Base-by-base conservation (phyloP, 306 rosid genomes). In the Cercis canadensis region DNA sequence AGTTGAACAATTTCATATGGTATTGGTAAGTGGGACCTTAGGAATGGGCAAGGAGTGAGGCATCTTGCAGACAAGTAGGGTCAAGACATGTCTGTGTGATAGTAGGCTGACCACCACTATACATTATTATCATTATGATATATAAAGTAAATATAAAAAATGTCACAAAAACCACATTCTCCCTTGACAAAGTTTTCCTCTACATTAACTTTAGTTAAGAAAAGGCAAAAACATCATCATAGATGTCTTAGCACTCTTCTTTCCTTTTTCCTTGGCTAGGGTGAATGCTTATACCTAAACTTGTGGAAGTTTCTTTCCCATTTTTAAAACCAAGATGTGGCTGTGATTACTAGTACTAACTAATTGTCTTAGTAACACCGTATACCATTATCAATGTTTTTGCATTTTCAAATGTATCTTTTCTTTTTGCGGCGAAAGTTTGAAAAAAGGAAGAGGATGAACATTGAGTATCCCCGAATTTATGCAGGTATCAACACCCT, bases 31-130 rank as follows among this genome's bases (percentile, higher is more conserved):
- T 77, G 83, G 89, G 77, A 46, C 81, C 87, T 11, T 11, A 15
- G 75, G 59, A 45, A 79, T 80, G 84, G 88, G 78, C 63, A 61
- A 57, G 46, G 61, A 63, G 64, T 29, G 58, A 80, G 68, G 85
- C 80, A 77, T 71, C 81, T 79, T 47, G 50, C 59, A 76, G 79
- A 82, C 89, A 87, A 34, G 87, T 80, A 69, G 89, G 87, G 80
- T 74, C 84, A 77, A 72, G 65, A 64, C 63, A 63, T 70, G 86
- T 73, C 82, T 69, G 55, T 53, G 21, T 56, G 65, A 81, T 86
- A 69, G 56, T 46, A 58, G 55, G 78, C 46, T n/a, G 84, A 74
- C 84, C 85, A 49, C 85, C 81, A 73, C 78, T 31, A 21, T 37
- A 34, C 69, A 66, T 65, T 41, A 73, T 80, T 77, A 43, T 62